Conservation (phyloP, 495 filamentous ascomycete genomes). For the Daldinia bambusicola region DNA sequence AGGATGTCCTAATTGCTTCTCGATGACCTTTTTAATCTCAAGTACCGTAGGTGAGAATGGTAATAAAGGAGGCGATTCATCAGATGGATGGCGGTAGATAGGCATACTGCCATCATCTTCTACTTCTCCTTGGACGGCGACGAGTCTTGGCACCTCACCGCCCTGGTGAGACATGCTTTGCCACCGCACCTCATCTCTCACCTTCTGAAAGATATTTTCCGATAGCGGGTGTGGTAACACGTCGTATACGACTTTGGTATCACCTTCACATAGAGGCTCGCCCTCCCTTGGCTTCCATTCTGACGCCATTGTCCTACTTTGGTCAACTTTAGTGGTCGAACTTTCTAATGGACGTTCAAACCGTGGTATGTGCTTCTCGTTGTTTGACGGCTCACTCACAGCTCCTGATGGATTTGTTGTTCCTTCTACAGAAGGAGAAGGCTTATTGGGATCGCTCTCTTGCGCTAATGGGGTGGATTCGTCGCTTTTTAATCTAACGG, state of each 20-base stretch:
- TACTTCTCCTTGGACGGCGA: constrained; percentile 85
- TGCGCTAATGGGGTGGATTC: constrained; percentile 1
- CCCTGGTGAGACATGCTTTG: constrained; percentile 92
- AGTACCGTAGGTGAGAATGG: constrained; percentile 79
- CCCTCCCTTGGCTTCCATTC: constrained; percentile 29
- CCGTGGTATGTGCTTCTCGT: constrained; percentile 5
- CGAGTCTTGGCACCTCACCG: constrained; percentile 92
- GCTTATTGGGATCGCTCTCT: constrained; percentile 3
- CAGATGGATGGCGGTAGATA: constrained; percentile 92
- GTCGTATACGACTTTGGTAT: constrained; percentile 78
- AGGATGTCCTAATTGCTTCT: constrained; percentile 77
- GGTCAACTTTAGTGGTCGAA: constrained; percentile 35
- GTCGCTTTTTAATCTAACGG: constrained; percentile 24
- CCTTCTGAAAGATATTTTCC: constrained; percentile 71
- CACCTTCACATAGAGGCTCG: constrained; percentile 71
- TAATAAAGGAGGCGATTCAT: constrained; percentile 83
- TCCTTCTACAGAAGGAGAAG: constrained; percentile 5
- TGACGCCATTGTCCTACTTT: constrained; percentile 36
- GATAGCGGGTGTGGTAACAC: constrained; percentile 65
- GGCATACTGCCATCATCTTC: constrained; percentile 80
- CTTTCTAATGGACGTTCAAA: constrained; percentile 10
- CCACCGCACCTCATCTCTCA: constrained; percentile 84
- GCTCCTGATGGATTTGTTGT: constrained; percentile 12
- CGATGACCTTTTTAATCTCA: constrained; percentile 71
- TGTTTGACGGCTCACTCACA: constrained; percentile 25